Evolutionary conservation across 2,329 filamentous ascomycete species (phyloP), one percentile per base, ranked within the genome.

Genomic region (Ophiostoma sp.): DNA sequence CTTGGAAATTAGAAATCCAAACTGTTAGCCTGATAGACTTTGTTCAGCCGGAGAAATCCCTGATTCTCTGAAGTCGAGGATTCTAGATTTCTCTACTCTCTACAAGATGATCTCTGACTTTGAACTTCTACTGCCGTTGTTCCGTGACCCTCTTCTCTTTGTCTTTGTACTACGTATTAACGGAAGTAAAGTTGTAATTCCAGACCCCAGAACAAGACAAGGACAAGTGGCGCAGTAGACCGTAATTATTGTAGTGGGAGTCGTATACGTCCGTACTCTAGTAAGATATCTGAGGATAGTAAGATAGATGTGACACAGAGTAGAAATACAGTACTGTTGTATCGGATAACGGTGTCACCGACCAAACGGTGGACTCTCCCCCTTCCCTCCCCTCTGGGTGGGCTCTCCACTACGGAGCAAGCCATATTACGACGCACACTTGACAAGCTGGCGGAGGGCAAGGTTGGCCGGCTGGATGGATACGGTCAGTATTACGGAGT

Each of bases 401-500:
- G 44, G 44, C 44, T 27, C 52, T 57, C 52, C 52, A 57, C 52
- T 57, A 57, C 52, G 52, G 52, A 57, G 52, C 52, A 57, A 57
- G 52, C 52, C 52, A 57, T n/a, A 57, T 57, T 57, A 31, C 52
- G 52, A 57, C 52, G 52, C 52, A 57, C n/a, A 57, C n/a, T 57
- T 27, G 52, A 27, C n/a, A 57, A 27, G 52, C 52, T 23, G 23
- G n/a, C 10, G 4, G 23, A 41, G 39, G 39, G 13, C 15, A 13
- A 13, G 2, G 39, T 41, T 41, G 48, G 20, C 8, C 23, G 52
- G 15, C 52, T 57, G 11, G 52, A 57, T 13, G 52, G 52, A 27
- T 27, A 57, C 52, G 52, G 52, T 57, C n/a, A 57, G 52, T 48
- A n/a, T 41, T 41, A 48, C 44, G 44, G 44, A 48, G 17, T n/a